Evolutionary conservation across 1,284 basidiomycete genomes (phyloP), one percentile per base, ranked within the genome.

Genomic region (Wolfiporia cocos): DNA sequence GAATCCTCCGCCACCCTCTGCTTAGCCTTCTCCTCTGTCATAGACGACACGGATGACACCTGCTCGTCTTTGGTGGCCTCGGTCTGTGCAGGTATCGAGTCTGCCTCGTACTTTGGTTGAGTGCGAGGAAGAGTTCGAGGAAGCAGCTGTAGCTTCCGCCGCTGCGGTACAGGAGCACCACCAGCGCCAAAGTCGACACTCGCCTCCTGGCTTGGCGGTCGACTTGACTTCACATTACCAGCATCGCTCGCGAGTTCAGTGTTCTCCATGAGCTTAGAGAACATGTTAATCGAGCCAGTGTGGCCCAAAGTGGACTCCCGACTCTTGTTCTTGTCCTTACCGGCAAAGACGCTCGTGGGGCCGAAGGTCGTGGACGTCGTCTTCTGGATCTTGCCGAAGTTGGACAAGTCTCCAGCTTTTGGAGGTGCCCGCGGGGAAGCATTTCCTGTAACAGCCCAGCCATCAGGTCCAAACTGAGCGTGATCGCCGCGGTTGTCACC

Each of bases 241-340:
- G 78, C 80, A 34, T 80, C 83, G 2, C 63, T 66, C 2, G 68
- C 61, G 18, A 76, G 70, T 43, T 78, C 78, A 22, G 67, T 52
- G 47, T 68, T 71, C 57, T 83, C 80, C 52, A 73, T 76, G 38
- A 90, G 78, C 70, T 87, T 76, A 14, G 80, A 81, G 70, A 94
- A 94, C 86, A 92, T 94, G 66, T 95, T 96, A 43, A 68, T 81
- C 34, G 90, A 93, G 52, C 73, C 81, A 23, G 83, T 81, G 37
- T 92, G 78, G 5, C 89, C 84, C 12, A 92, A 66, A 3, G 86
- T 80, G 9, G 92, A 81, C 7, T 73, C 69, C 20, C 71, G 67
- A 17, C 36, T 37, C 40, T 56, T 86, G 33, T 33, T 38, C 47
- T 54, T 48, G 69, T 84, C 84, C 37, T 46, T 46, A 5, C 26